These are phyloP conservation scores for Ramularia collo-cygni DNA, from an alignment of 2,329 filamentous ascomycete genomes.

Conservation along the genomic window DNA sequence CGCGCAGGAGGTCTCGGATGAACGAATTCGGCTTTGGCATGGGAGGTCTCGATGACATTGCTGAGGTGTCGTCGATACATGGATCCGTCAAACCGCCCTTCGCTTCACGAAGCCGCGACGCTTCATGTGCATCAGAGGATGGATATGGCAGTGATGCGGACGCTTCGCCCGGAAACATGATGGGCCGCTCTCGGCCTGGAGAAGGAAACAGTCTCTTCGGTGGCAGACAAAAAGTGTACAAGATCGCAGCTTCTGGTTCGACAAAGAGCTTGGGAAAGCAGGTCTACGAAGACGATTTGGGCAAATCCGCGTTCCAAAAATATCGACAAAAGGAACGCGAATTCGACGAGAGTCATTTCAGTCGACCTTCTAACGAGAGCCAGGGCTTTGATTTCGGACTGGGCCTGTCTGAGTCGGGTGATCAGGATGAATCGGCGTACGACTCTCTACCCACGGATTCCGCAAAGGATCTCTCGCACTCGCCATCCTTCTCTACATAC, in stretches of 20 bases:
- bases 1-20: slow-evolving; percentile 71
- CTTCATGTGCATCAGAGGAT: slow-evolving; percentile 59
- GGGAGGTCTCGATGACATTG: slow-evolving; percentile 68
- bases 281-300: slow-evolving; percentile 82
- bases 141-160: slow-evolving; percentile 59
- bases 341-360: slow-evolving; percentile 35
- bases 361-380: slow-evolving; percentile 22
- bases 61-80: slow-evolving; percentile 77
- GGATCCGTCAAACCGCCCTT: slow-evolving; percentile 55
- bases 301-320: slow-evolving; percentile 74
- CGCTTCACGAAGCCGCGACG: slow-evolving; percentile 49
- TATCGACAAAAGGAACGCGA: slow-evolving; percentile 55
- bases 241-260: slow-evolving; percentile 54
- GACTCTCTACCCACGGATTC: slow-evolving; percentile 40
- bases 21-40: slow-evolving; percentile 60
- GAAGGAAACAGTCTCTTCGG: slow-evolving; percentile 94
- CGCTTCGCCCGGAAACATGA: slow-evolving; percentile 62
- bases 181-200: slow-evolving; percentile 71
- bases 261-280: slow-evolving; percentile 55
- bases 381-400: slow-evolving; percentile 29
- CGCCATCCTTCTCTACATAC: slow-evolving; percentile 55
- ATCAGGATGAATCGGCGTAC: slow-evolving; percentile 37
- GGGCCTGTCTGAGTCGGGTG: slow-evolving; percentile 29
- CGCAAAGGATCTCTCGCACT: slow-evolving; percentile 35
- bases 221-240: slow-evolving; percentile 91